Evolutionary conservation across 2,329 filamentous ascomycete species (phyloP), one percentile per base, ranked within the genome.

Genomic region (Sarocladium kiliense): DNA sequence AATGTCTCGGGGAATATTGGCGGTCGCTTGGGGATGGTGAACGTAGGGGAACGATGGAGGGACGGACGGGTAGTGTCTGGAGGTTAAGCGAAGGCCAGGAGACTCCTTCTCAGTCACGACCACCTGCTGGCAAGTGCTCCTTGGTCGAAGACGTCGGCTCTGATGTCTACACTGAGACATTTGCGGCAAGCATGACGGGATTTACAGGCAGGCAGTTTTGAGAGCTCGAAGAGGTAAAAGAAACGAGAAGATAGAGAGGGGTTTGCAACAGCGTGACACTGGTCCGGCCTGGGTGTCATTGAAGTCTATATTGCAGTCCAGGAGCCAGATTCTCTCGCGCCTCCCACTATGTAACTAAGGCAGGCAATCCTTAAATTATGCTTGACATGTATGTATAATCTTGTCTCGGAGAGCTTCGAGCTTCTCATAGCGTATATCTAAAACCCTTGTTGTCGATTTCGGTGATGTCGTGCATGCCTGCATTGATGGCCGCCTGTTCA

Each of bases 391-490:
- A n/a, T n/a, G n/a, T n/a, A n/a, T n/a, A n/a, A n/a, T n/a, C n/a
- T n/a, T n/a, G n/a, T n/a, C n/a, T n/a, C n/a, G n/a, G n/a, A n/a
- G n/a, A n/a, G n/a, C n/a, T n/a, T n/a, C n/a, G n/a, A n/a, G n/a
- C n/a, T n/a, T 39, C 30, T 53, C 21, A 53, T 4, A 53, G 50
- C 3, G 50, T 53, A 23, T 53, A 53, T 39, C 50, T 39, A 30
- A 53, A 53, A 6, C 50, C 50, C 19, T 53, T 53, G 23, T 53
- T 53, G 36, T 53, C 50, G 16, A 53, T 39, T 19, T 53, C 50
- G 10, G 50, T 53, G 34, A 53, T 53, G 21, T 53, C 50, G n/a
- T 53, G 50, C 50, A 53, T 53, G 2, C 50, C 50, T 18, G 50
- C 50, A 18, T 10, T 18, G n/a, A 53, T 53, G 21, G 50, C 50